Conservation (phyloP, 768 basidiomycete species). For the Collybia sordida region DNA sequence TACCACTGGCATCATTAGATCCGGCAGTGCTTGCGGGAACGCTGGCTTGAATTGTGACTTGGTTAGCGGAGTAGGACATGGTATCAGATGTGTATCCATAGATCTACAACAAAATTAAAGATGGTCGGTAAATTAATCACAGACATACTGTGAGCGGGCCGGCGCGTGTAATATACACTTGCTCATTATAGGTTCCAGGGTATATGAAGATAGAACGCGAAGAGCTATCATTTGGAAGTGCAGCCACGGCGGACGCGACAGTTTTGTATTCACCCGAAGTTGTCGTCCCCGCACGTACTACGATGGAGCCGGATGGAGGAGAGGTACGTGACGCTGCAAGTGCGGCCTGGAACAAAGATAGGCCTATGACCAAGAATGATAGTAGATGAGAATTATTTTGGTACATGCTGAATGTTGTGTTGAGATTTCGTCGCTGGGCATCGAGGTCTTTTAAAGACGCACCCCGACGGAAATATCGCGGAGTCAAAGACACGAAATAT, state of each 20-base stretch:
- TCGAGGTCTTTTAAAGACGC: background rate
- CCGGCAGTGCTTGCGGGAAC: constrained; percentile 34
- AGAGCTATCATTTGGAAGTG: constrained; percentile 40
- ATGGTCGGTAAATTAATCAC: background rate
- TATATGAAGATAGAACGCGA: constrained; percentile 44
- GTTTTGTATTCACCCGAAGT: constrained; percentile 39
- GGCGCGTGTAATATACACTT: constrained; percentile 42
- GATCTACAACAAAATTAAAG: constrained; percentile 24
- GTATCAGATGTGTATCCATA: constrained; percentile 45
- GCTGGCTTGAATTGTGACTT: constrained; percentile 37
- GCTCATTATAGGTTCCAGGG: constrained; percentile 45
- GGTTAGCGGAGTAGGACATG: constrained; percentile 34
- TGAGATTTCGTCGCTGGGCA: background rate
- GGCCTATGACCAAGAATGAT: background rate
- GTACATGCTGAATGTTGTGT: background rate
- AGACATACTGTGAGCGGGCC: constrained; percentile 40
- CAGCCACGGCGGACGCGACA: constrained; percentile 37
- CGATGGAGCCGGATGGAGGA: constrained; percentile 40
- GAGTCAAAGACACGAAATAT: background rate
- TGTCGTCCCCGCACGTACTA: constrained; percentile 39
- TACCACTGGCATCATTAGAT: constrained; percentile 48
- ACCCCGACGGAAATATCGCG: constrained; percentile 1
- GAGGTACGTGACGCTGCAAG: constrained; percentile 36
- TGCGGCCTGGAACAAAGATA: constrained; percentile 11
- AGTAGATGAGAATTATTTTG: background rate